These are phyloP conservation scores for Aspergillus avenaceus DNA, from an alignment of 495 filamentous ascomycete genomes.

Conservation along the genomic window DNA sequence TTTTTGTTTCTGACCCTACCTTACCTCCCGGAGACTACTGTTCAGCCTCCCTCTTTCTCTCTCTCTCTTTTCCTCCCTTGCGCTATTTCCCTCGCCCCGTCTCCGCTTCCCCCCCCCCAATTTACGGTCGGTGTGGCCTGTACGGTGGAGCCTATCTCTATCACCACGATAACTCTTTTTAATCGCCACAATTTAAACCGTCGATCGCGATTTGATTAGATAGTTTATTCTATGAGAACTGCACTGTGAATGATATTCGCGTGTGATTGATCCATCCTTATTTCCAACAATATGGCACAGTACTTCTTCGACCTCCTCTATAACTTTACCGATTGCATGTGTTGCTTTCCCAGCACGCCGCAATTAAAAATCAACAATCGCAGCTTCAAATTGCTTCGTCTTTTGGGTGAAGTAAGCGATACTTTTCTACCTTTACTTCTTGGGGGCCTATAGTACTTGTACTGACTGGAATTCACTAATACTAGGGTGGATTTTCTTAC, in stretches of 20 bases:
- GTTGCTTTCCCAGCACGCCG: conserved; percentile 90
- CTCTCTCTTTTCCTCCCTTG: neutral
- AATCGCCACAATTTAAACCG: neutral
- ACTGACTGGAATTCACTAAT: conserved; percentile 7
- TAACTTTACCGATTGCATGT: conserved; percentile 88
- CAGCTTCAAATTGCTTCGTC: conserved; percentile 88
- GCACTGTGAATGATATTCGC: neutral
- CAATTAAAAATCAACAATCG: conserved; percentile 92
- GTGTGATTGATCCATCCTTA: neutral
- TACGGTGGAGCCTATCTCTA: neutral
- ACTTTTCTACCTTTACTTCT: neutral
- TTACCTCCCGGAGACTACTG: no score
- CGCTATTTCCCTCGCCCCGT: neutral
- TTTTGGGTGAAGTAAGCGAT: conserved; percentile 75
- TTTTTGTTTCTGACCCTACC: no score
- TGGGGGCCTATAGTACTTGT: neutral
- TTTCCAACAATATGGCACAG: conserved; percentile 60
- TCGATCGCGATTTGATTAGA: neutral
- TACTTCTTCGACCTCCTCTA: conserved; percentile 85
- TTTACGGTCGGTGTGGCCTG: neutral
- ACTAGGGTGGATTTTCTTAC: conserved; percentile 90
- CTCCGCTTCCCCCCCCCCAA: neutral
- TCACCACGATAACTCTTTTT: neutral
- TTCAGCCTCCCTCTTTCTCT: neutral
- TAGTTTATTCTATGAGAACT: no score